Evolutionary conservation across 345 rosid species (phyloP), one percentile per base, ranked within the genome.

Genomic region (Ceriops tagal): DNA sequence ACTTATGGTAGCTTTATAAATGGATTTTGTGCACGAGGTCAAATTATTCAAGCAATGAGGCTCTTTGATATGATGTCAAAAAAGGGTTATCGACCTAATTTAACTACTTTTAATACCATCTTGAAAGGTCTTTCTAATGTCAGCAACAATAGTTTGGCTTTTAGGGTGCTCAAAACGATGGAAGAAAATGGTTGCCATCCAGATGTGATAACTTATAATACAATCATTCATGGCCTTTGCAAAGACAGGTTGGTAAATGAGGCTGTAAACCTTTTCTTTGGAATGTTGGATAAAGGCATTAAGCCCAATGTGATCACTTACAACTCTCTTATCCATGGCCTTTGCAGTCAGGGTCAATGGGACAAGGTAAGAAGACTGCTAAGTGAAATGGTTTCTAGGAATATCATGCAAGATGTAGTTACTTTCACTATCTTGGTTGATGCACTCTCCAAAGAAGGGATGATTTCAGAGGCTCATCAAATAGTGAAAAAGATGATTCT

Each of bases 351-450:
- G 18, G 49, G 49, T 3, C 26, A 37, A 15, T 27, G 27, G 62
- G 24, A 13, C 3, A 51, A 35, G 2, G 62, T 34, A 0, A 26
- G 19, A 39, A 37, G 26, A n/a, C 35, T 35, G 18, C 39, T 39
- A 0, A 67, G 24, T 46, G 52, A 30, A 67, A 67, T 67, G 71
- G 31, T 18, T 15, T 6, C 4, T 16, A 32, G 26, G n/a, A 47
- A 27, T 22, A 57, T 68, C 32, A 59, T n/a, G 20, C 72, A 65
- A 8, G 7, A 31, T 62, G 24, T 10, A 21, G 8, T 51, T 20
- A 69, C 65, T 56, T 69, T 69, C 13, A 69, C 32, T 31, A 60
- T 60, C 3, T 60, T 62, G 30, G 18, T 49, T 5, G 72, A 47
- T 60, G 10, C 49, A 10, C 20, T 69, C 22, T 69, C 58, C 8